Conservation (phyloP, 805 yeast species). For the Lipomyces yamanashiensis region DNA sequence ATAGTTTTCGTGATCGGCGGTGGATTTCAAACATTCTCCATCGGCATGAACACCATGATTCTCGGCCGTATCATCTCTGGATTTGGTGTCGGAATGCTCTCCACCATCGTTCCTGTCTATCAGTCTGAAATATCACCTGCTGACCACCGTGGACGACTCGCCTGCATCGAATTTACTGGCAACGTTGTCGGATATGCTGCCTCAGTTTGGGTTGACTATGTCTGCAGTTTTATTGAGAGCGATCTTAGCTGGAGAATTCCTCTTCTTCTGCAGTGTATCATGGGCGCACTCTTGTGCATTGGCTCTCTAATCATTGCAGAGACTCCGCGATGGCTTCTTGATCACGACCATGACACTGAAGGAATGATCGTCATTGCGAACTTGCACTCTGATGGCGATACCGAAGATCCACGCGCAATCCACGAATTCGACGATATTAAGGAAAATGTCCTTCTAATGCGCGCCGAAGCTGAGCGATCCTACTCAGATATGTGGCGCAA, state of each 20-base stretch:
- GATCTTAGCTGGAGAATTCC: slow-evolving; percentile 61
- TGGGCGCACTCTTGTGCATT: slow-evolving; percentile 67
- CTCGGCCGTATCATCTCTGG: slow-evolving; percentile 80
- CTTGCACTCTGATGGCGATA: slow-evolving; percentile 77
- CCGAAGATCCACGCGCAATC: slow-evolving; percentile 68
- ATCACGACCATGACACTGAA: slow-evolving; percentile 76
- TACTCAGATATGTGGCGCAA: slow-evolving; percentile 75
- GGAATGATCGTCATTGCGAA: slow-evolving; percentile 86
- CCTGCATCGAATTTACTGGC: slow-evolving; percentile 87
- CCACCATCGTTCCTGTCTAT: slow-evolving; percentile 84
- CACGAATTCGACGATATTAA: slow-evolving; percentile 80
- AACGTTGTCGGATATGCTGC: slow-evolving; percentile 79
- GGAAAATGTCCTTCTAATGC: slow-evolving; percentile 72
- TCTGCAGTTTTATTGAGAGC: slow-evolving; percentile 66
- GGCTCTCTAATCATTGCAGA: slow-evolving; percentile 85
- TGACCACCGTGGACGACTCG: slow-evolving; percentile 80
- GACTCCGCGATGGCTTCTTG: slow-evolving; percentile 88
- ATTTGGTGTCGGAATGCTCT: slow-evolving; percentile 82
- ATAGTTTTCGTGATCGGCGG: slow-evolving; percentile 80
- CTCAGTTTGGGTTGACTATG: slow-evolving; percentile 87
- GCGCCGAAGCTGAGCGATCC: slow-evolving; percentile 79
- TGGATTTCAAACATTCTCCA: slow-evolving; percentile 65
- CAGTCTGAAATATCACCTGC: slow-evolving; percentile 90
- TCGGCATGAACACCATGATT: slow-evolving; percentile 60
- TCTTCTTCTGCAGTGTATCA: slow-evolving; percentile 70